Base-by-base conservation (phyloP, 331 rosid genomes). In the Phaseolus coccineus region DNA sequence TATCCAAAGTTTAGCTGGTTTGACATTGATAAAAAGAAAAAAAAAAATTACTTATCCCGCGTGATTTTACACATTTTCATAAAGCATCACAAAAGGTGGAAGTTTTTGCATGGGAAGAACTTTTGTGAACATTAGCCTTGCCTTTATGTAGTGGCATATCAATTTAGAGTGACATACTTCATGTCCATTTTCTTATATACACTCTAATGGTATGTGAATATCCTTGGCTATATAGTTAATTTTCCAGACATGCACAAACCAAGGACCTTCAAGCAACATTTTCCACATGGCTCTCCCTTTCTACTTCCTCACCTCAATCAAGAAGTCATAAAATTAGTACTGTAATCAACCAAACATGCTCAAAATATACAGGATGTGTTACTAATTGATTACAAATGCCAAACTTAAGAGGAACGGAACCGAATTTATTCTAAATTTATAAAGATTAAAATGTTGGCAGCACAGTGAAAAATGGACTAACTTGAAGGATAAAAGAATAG, bases 331-430 rank as follows among this genome's bases (percentile, higher is more conserved):
- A 19, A 66, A n/a, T 4, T 66, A 52, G n/a, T 28, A 39, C 39
- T 14, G 27, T 39, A 66, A 66, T 66, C 33, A 66, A 66, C 52
- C 39, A 39, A 66, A 19, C 30, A 65, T 65, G 71, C 51, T 39
- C 51, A 65, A 66, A 19, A 28, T 39, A 64, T n/a, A 9, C 30
- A 64, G 28, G 27, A 4, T 37, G 22, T 40, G 22, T 40, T 46
- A 11, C 22, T 42, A 31, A 70, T 16, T 50, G 30, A 50, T 28
- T 50, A 33, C 25, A 70, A 15, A 48, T 14, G 44, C 5, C 28
- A 30, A 69, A 15, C 28, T 50, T 50, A 50, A 10, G 28, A 42
- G 44, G 44, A 46, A 50, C 47, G 13, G 40, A 40, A 68, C 25
- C 74, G 11, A 47, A 69, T 69, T 25, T 46, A 13, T 6, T 46